Conservation (phyloP, 306 rosid genomes). For the Cicer pinnatifidum region DNA sequence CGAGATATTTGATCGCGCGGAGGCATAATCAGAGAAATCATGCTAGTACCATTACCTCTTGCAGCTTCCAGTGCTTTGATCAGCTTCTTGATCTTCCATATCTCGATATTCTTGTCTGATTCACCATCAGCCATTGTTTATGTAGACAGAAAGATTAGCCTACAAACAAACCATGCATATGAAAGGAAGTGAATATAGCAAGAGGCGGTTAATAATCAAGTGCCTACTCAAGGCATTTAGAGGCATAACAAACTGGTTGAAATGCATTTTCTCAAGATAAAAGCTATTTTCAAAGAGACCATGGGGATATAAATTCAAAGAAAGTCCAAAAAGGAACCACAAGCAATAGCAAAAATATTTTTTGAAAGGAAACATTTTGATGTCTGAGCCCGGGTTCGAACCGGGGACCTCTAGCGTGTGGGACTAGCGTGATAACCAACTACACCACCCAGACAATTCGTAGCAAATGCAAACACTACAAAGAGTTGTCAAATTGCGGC, state of each 20-base stretch:
- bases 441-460: too few relatives aligned
- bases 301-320: conserved; percentile 1
- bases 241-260: background rate
- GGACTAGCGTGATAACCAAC: too few relatives aligned
- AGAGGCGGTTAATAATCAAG: background rate
- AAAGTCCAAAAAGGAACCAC: background rate
- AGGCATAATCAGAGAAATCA: conserved; percentile 94
- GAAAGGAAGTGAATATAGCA: background rate
- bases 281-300: background rate
- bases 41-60: conserved; percentile 90
- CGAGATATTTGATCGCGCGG: conserved; percentile 90
- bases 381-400: too few relatives aligned
- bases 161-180: conserved; percentile 37
- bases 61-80: conserved; percentile 89
- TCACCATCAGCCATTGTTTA: conserved; percentile 73
- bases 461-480: too few relatives aligned
- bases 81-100: conserved; percentile 93
- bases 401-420: too few relatives aligned
- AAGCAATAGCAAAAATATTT: background rate
- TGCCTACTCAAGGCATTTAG: background rate
- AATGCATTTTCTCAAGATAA: background rate
- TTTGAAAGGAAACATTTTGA: too few relatives aligned
- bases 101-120: conserved; percentile 89
- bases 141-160: conserved; percentile 22
- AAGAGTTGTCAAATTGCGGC: too few relatives aligned